Conservation (phyloP, 1,284 basidiomycete genomes). For the Trametes pubescens region DNA sequence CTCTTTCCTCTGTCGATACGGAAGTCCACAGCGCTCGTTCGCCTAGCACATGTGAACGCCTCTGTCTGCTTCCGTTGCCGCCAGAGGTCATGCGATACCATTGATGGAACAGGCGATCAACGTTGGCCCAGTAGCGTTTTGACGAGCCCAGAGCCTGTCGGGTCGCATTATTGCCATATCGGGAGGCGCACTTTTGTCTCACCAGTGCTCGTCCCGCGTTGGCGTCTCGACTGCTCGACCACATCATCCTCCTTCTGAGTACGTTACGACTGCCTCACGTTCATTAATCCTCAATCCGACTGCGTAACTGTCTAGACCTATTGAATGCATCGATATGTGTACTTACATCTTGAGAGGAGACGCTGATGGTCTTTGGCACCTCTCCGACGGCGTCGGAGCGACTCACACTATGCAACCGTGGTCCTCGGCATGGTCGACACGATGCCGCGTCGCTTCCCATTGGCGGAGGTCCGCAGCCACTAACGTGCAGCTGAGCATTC, state of each 20-base stretch:
- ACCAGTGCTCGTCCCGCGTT: background rate
- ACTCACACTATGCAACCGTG: no score
- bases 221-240: no score
- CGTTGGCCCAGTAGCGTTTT: background rate
- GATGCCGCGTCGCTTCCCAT: background rate
- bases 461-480: background rate
- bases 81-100: slow-evolving; percentile 19
- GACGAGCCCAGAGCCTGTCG: background rate
- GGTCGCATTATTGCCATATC: no score
- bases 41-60: slow-evolving; percentile 2
- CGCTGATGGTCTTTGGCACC: no score
- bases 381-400: no score
- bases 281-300: no score
- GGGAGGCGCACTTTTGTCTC: background rate
- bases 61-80: slow-evolving; percentile 15
- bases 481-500: background rate
- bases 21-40: slow-evolving; percentile 1
- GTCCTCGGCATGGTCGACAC: no score
- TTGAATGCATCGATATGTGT: no score
- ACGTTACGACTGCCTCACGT: no score
- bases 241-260: no score
- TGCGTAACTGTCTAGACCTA: no score
- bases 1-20: background rate
- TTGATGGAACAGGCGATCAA: slow-evolving; percentile 17
- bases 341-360: no score